Percentiles rank a stretch among this genome's conserved stretches.
These are phyloP conservation scores for Neurospora sp. DNA, from an alignment of 495 filamentous ascomycete species.

Conservation along the genomic window DNA sequence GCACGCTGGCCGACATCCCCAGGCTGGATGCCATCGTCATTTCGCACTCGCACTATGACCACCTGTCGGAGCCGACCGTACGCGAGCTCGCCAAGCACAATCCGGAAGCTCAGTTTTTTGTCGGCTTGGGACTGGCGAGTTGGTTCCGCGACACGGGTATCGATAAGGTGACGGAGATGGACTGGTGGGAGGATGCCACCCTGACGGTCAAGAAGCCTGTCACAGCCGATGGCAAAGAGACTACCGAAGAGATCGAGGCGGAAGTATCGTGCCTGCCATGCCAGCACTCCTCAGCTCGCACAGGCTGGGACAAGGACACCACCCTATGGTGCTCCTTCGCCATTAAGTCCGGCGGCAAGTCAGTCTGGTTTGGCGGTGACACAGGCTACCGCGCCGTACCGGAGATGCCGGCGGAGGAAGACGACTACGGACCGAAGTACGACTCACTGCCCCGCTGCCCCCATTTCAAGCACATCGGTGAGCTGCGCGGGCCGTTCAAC, in stretches of 20 bases:
- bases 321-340: slow-evolving; percentile 89
- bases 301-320: slow-evolving; percentile 52
- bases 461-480: slow-evolving; percentile 78
- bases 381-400: slow-evolving; percentile 79
- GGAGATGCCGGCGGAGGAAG: slow-evolving; percentile 41
- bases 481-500: slow-evolving; percentile 77
- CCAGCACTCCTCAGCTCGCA: slow-evolving; percentile 70
- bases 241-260: slow-evolving; percentile 47
- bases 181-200: slow-evolving; percentile 90
- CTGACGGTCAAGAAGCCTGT: slow-evolving; percentile 41
- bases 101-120: slow-evolving; percentile 81
- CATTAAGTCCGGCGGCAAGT: slow-evolving; percentile 62
- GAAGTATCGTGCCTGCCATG: slow-evolving; percentile 72
- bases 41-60: slow-evolving; percentile 91
- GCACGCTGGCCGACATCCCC: slow-evolving; percentile 69
- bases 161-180: slow-evolving; percentile 70
- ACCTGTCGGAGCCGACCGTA: slow-evolving; percentile 68
- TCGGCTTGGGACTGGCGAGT: slow-evolving; percentile 72
- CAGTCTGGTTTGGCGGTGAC: slow-evolving; percentile 67
- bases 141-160: slow-evolving; percentile 71
- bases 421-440: slow-evolving; percentile 65
- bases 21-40: slow-evolving; percentile 83
- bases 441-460: slow-evolving; percentile 64
- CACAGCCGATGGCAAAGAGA: slow-evolving; percentile 19
- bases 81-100: slow-evolving; percentile 57